These are phyloP conservation scores for Melianthus villosus DNA, from an alignment of 441 rosid genomes.

Conservation along the genomic window DNA sequence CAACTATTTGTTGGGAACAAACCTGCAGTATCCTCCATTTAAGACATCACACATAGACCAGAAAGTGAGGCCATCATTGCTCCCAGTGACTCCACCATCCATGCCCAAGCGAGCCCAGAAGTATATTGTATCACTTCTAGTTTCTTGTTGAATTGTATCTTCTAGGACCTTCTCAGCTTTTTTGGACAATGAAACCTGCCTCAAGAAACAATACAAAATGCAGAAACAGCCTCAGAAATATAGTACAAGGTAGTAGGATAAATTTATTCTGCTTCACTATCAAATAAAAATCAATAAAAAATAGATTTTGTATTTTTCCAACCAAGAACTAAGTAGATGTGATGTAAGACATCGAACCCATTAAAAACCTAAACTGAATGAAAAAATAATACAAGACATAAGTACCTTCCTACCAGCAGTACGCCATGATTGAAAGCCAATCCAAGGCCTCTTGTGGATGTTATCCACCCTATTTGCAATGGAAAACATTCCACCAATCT, in stretches of 20 bases:
- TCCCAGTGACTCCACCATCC: slow-evolving; percentile 37
- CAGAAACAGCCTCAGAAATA: slow-evolving; percentile 2
- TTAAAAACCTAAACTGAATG: slow-evolving; percentile 1
- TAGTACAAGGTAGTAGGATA: neutral
- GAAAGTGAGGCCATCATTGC: slow-evolving; percentile 39
- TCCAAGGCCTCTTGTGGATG: slow-evolving; percentile 94
- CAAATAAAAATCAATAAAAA: too few relatives aligned
- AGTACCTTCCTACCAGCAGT: slow-evolving; percentile 96
- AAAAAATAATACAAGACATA: slow-evolving; percentile 6
- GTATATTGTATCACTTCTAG: slow-evolving; percentile 61
- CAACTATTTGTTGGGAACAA: slow-evolving; percentile 1
- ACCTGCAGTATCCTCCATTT: slow-evolving; percentile 94
- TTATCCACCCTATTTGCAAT: slow-evolving; percentile 79
- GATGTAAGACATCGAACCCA: too few relatives aligned
- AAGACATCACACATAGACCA: slow-evolving; percentile 92
- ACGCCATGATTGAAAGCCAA: slow-evolving; percentile 95
- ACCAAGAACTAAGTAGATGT: too few relatives aligned
- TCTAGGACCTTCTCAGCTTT: slow-evolving; percentile 69
- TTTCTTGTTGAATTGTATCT: slow-evolving; percentile 41
- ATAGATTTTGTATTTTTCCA: too few relatives aligned
- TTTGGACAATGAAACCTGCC: slow-evolving; percentile 67
- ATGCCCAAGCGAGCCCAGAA: slow-evolving; percentile 69
- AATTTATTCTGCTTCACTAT: neutral
- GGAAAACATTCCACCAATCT: slow-evolving; percentile 93
- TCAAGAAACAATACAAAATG: slow-evolving; percentile 11